These are phyloP conservation scores for Orbilia oligospora DNA, from an alignment of 2,329 filamentous ascomycete genomes.

Conservation along the genomic window DNA sequence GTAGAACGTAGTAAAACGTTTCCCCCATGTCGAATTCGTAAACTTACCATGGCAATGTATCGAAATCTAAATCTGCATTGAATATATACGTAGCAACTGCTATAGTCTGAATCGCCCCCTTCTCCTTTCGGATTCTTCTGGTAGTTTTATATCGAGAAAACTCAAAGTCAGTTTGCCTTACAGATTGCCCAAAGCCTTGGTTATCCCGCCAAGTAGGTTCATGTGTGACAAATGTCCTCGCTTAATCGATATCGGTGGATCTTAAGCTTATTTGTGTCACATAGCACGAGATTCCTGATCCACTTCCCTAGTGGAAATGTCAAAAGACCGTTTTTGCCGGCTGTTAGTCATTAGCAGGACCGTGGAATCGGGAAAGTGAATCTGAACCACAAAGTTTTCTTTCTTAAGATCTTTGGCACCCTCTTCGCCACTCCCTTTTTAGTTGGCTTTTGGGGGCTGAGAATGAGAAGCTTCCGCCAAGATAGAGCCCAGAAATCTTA, in stretches of 20 bases:
- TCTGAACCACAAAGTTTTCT: conserved; percentile 18
- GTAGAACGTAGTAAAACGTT: neutral
- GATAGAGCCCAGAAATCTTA: conserved; percentile 25
- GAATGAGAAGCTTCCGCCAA: conserved; percentile 24
- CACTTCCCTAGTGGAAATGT: neutral
- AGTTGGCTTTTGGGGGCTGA: conserved; percentile 20
- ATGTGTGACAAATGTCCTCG: conserved; percentile 28
- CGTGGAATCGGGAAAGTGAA: conserved; percentile 12
- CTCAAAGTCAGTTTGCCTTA: conserved; percentile 4
- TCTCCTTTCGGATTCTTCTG: neutral
- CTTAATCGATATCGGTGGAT: conserved; percentile 29
- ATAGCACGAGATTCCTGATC: neutral
- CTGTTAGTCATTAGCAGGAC: conserved; percentile 11
- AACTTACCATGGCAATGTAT: neutral
- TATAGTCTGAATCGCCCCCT: neutral
- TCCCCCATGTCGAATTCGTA: neutral
- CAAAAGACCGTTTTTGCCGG: neutral
- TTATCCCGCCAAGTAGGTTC: conserved; percentile 28
- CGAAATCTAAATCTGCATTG: neutral
- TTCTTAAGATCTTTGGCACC: neutral
- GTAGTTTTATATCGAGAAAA: neutral
- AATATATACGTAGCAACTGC: neutral
- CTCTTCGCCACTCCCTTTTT: neutral
- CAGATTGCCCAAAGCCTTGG: conserved; percentile 15
- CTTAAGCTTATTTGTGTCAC: conserved; percentile 28